Conservation (phyloP, 2,329 filamentous ascomycete genomes). For the Penicillium sp. region DNA sequence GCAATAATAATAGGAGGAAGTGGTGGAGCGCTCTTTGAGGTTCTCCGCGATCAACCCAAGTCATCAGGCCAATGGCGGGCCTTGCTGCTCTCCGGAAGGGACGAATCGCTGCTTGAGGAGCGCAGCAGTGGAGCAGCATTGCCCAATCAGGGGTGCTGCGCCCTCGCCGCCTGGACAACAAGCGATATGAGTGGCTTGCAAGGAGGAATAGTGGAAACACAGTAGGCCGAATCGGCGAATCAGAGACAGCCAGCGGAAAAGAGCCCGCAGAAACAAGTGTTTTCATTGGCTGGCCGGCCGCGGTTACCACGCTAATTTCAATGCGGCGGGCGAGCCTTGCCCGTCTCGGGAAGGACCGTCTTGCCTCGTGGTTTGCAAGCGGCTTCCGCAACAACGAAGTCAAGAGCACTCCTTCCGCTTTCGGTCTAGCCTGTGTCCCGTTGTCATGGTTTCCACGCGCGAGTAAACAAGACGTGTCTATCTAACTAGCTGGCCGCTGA, state of each 20-base stretch:
- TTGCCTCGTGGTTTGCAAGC: conserved; percentile 2
- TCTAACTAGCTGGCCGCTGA: background rate
- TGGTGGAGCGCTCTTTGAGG: background rate
- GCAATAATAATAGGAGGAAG: background rate
- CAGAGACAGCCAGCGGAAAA: background rate
- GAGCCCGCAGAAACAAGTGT: background rate
- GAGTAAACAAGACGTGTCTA: background rate
- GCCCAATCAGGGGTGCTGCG: background rate
- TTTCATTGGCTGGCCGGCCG: background rate
- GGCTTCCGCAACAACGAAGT: background rate
- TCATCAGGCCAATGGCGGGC: background rate
- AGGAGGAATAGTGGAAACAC: background rate
- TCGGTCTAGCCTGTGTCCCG: background rate
- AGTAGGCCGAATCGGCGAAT: background rate
- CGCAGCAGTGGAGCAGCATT: background rate
- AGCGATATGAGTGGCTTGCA: background rate
- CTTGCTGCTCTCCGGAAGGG: no score
- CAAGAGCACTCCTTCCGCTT: background rate
- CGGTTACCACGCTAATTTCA: background rate
- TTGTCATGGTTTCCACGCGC: conserved; percentile 12
- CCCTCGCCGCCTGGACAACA: background rate
- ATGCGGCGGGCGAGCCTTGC: conserved; percentile 2
- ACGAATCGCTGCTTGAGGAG: background rate
- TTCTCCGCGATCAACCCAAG: no score
- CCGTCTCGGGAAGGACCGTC: background rate